Base-by-base conservation (phyloP, 148 eudicot genomes). In the Chenopodium quinoa region DNA sequence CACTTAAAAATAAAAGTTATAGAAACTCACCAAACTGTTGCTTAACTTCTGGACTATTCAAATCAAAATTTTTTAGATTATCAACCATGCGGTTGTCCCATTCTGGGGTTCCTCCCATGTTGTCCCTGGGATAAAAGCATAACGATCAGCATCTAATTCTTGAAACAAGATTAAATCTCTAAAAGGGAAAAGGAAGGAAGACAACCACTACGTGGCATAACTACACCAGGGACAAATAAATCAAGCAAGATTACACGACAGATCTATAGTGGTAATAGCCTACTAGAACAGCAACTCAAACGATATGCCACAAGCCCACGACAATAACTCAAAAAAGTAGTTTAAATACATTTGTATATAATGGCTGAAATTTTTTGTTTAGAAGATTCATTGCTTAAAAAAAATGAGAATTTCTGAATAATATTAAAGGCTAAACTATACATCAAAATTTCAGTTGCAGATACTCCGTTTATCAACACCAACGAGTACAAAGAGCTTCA, bases 11-110 rank as follows among this genome's bases (percentile, higher is more conserved):
- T 67, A 16, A 23, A 25, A 34, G 5, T 40, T 29, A 27, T 34
- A 48, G 75, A 80, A 75, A 87, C 93, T 90, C 81, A 96, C 99
- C 98, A 86, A 97, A 97, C 81, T 97, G 97, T 78, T 94, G 92
- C 88, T 91, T 92, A 73, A 94, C 90, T 85, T 94, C 97, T 47
- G 99, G 99, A 74, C 97, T 95, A 86, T 85, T 86, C n/a, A 93
- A 81, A 83, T 95, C 94, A 78, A 95, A 92, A 71, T 87, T 88
- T 78, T 93, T 92, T 79, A 95, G 84, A 29, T 88, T 82, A 25
- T 93, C 97, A 89, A 87, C 80, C 95, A 93, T 88, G 2, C 88
- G 86, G 82, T 80, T 87, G 89, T 93, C 97, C 93, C 91, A 88
- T 76, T 88, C 91, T 75, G 90, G 70, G 52, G 81, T 86, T 71